Evolutionary conservation across 1,284 basidiomycete genomes (phyloP).

Genomic region (Heterobasidion parviporum): DNA sequence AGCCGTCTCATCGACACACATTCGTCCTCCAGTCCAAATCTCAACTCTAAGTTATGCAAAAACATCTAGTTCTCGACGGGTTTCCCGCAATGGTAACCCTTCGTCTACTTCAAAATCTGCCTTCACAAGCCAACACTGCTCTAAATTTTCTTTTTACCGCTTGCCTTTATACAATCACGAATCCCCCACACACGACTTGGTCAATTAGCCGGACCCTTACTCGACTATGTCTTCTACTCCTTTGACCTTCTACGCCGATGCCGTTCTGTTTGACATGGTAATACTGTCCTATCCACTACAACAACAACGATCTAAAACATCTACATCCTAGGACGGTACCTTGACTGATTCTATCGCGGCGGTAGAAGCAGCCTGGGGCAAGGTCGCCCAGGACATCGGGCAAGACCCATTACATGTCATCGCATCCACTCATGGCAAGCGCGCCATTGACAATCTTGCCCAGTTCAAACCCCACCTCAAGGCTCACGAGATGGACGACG

Average conservation of each 20-base stretch:
- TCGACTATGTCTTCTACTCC: background rate
- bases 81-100: too few relatives aligned
- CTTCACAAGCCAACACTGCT: too few relatives aligned
- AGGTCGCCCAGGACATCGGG: conserved; percentile 63
- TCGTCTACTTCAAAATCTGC: too few relatives aligned
- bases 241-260: conserved; percentile 42
- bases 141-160: too few relatives aligned
- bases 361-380: conserved; percentile 74
- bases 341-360: conserved; percentile 71
- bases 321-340: conserved; percentile 48
- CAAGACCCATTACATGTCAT: conserved; percentile 60
- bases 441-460: conserved; percentile 43
- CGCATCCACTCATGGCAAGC: conserved; percentile 70
- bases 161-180: background rate
- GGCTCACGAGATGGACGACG: conserved; percentile 56
- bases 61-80: too few relatives aligned
- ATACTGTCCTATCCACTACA: conserved; percentile 12
- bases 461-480: conserved; percentile 33
- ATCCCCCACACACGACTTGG: background rate
- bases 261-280: conserved; percentile 71
- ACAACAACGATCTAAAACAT: conserved; percentile 8
- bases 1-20: too few relatives aligned
- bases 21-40: too few relatives aligned
- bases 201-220: background rate
- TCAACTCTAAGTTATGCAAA: too few relatives aligned